Conservation (phyloP, 768 basidiomycete genomes). For the Coprinopsis marcescibilis region DNA sequence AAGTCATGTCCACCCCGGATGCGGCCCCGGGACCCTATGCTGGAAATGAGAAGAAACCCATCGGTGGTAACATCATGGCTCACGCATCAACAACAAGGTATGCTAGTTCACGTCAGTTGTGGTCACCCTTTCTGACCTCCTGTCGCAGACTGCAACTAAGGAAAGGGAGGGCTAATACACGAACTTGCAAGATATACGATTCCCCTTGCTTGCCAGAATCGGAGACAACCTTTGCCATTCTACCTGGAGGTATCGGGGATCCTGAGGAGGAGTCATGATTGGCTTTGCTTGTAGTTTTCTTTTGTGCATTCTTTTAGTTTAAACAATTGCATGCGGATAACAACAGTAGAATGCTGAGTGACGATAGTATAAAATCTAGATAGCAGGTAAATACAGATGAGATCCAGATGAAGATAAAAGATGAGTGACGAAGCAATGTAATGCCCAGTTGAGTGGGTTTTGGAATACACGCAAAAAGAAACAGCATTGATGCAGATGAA, state of each 20-base stretch:
- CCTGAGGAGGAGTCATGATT: slow-evolving; percentile 78
- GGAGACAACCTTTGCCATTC: slow-evolving; percentile 93
- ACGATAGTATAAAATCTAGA: slow-evolving; percentile 10
- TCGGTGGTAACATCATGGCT: slow-evolving; percentile 98
- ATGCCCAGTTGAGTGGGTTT: slow-evolving; percentile 32
- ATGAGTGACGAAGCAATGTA: no score
- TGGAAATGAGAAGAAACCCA: slow-evolving; percentile 94
- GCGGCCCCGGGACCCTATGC: slow-evolving; percentile 85
- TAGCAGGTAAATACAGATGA: neutral
- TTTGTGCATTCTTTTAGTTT: slow-evolving; percentile 16
- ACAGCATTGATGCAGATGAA: slow-evolving; percentile 13
- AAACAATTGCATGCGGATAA: slow-evolving; percentile 20
- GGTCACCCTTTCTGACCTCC: slow-evolving; percentile 6
- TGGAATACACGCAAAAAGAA: slow-evolving; percentile 17
- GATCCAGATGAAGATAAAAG: slow-evolving; percentile 47
- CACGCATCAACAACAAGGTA: slow-evolving; percentile 97
- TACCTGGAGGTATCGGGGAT: slow-evolving; percentile 86
- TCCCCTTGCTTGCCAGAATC: slow-evolving; percentile 96
- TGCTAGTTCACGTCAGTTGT: slow-evolving; percentile 14
- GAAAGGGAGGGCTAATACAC: slow-evolving; percentile 87
- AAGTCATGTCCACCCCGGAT: slow-evolving; percentile 99
- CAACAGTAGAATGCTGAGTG: slow-evolving; percentile 9
- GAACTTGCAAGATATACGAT: slow-evolving; percentile 96
- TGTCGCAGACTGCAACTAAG: slow-evolving; percentile 72
- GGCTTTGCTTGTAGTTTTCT: neutral